Conservation (phyloP, 2,329 filamentous ascomycete genomes). For the Fulvia fulva region DNA sequence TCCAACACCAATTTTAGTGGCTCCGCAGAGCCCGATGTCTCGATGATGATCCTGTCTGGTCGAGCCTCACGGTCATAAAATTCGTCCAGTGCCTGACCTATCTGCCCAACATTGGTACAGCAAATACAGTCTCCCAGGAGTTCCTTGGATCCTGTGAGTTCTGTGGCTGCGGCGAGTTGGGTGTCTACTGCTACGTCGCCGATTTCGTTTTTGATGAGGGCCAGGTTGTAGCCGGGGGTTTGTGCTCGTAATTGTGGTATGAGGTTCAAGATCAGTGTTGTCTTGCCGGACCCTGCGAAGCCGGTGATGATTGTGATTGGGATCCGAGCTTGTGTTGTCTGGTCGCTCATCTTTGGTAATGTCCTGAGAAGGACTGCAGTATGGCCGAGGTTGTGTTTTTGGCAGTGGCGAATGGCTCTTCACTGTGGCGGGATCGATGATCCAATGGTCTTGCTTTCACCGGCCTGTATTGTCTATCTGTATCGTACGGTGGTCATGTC, state of each 20-base stretch:
- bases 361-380: too few species aligned
- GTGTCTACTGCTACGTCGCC: slow-evolving; percentile 92
- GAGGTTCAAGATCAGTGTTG: slow-evolving; percentile 89
- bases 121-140: slow-evolving; percentile 97
- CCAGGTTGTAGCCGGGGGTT: slow-evolving; percentile 82
- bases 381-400: background rate
- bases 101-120: slow-evolving; percentile 94
- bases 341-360: background rate
- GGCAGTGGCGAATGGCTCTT: background rate
- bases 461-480: background rate
- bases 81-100: slow-evolving; percentile 73
- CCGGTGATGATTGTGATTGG: slow-evolving; percentile 94
- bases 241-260: slow-evolving; percentile 86
- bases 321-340: slow-evolving; percentile 42
- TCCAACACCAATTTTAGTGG: slow-evolving; percentile 89
- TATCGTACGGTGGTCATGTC: background rate
- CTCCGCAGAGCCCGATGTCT: slow-evolving; percentile 79
- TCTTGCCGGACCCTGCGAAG: slow-evolving; percentile 94
- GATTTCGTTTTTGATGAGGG: slow-evolving; percentile 96
- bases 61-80: slow-evolving; percentile 54
- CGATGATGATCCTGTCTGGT: slow-evolving; percentile 87
- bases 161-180: slow-evolving; percentile 75
- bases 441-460: background rate
- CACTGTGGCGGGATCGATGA: background rate
- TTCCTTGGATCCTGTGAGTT: slow-evolving; percentile 86